Base-by-base conservation (phyloP, 176 grass and related monocot species). In the Eremochloa ophiuroides region DNA sequence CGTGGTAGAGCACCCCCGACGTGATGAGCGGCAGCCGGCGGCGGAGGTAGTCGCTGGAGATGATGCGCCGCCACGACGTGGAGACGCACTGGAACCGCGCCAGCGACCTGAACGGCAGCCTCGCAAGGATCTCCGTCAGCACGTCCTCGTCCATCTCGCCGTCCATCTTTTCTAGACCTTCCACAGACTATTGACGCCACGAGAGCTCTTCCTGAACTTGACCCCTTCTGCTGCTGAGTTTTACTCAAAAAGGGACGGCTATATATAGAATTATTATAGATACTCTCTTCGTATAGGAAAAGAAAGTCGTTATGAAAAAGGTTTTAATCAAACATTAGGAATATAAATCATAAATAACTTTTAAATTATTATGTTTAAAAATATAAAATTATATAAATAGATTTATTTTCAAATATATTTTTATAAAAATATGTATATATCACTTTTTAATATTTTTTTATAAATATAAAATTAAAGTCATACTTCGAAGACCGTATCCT, bases 21-120 rank as follows among this genome's bases (percentile, higher is more conserved):
- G 87, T 88, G 80, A 94, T 73, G 30, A 94, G 85, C 13, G 87
- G 92, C 63, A 97, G 89, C 68, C 63, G 63, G 8, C 76, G 72
- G 18, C 88, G 89, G 87, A 94, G 62, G 87, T 92, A 87, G 60
- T 94, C 83, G 77, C 85, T 86, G 35, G 89, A 74, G 87, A 97
- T 94, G 23, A 94, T 86, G 62, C 73, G 25, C 8, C 40, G 67
- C 94, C 94, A 97, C 4, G 80, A 35, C 31, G 83, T 94, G 34
- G 85, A 94, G 35, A 97, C 94, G 65, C 89, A 92, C 67, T 86
- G 91, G 85, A 92, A 97, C 58, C 89, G 69, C 51, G 87, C 93
- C 87, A 97, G 73, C 20, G 94, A 87, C 79, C 83, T 91, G 85
- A 79, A 38, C 22, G 94, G 94, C 27, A 97, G 69, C 83, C 80